Percentiles rank a stretch among this genome's conserved stretches.
These are phyloP conservation scores for Solanum aculeatissimum DNA, from an alignment of 305 asterid genomes.

Conservation along the genomic window DNA sequence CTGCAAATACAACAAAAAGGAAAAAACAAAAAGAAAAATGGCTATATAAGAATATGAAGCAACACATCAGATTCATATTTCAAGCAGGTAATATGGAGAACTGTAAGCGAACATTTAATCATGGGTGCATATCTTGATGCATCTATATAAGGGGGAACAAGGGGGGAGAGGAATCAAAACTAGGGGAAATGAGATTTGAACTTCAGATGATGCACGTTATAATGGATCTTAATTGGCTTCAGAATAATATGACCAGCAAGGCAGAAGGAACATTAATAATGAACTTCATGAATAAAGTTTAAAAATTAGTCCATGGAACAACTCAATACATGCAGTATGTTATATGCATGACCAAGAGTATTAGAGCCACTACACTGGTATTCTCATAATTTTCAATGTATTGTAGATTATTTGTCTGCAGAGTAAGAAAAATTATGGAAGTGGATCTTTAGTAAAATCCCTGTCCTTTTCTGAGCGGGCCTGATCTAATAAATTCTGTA, in stretches of 20 bases:
- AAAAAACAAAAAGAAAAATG: neutral
- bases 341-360: neutral
- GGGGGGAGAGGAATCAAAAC: neutral
- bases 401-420: neutral
- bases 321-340: neutral
- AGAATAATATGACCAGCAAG: neutral
- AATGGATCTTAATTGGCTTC: neutral
- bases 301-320: neutral
- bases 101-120: neutral
- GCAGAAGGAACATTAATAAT: neutral
- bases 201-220: neutral
- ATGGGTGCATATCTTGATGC: neutral
- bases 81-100: neutral
- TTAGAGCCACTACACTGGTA: neutral
- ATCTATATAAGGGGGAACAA: neutral
- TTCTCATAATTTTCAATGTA: neutral
- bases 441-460: neutral
- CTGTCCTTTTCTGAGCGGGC: neutral
- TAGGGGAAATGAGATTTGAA: neutral
- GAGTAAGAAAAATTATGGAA: neutral
- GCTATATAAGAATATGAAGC: neutral
- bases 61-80: neutral
- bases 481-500: neutral
- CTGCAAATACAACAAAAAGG: conserved; percentile 30
- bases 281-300: neutral